Base-by-base conservation (phyloP, 2,329 filamentous ascomycete genomes). In the Plectosphaerella sp. region DNA sequence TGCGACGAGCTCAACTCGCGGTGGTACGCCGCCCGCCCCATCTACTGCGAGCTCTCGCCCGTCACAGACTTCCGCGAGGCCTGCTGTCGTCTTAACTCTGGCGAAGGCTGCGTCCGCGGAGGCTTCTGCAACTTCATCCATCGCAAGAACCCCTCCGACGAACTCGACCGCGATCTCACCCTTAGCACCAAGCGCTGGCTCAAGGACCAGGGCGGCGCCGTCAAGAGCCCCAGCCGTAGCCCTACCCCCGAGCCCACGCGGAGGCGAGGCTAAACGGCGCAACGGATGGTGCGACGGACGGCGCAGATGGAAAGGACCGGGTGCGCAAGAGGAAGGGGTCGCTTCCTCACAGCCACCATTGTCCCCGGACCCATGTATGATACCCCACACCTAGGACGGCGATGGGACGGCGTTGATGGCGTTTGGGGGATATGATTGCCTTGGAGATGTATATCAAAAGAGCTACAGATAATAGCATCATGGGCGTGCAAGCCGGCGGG, bases 121-220 rank as follows among this genome's bases (percentile, higher is more conserved):
- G 94, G 94, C 33, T 97, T 97, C 77, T 99, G 94, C 80, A 99
- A 99, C 72, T 99, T 99, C 71, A 99, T 99, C 59, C 94, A 99
- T 70, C 84, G 94, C 66, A 99, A 99, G 78, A 94, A 97, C 68
- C 94, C 94, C 4, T 84, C 82, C 61, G 78, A 90, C 11, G 93
- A 97, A 74, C 76, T 99, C 62, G 94, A 99, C 57, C 77, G 87
- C 58, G 94, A 99, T 61, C 71, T 99, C 61, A 85, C 88, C 57
- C 79, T 97, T 61, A 84, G 84, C 63, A 97, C 93, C 57, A 96
- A 96, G 82, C 97, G 97, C 79, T 97, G 93, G 92, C 76, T 97
- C 66, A 89, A 89, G 76, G 74, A 84, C 73, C 81, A 91, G 55
- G 93, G 91, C 18, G 79, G 88, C 62, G 93, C 97, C 73, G 86